phyloP scores from a whole-genome alignment of 257 asterid species.

The Nicotiana sylvestris region DNA sequence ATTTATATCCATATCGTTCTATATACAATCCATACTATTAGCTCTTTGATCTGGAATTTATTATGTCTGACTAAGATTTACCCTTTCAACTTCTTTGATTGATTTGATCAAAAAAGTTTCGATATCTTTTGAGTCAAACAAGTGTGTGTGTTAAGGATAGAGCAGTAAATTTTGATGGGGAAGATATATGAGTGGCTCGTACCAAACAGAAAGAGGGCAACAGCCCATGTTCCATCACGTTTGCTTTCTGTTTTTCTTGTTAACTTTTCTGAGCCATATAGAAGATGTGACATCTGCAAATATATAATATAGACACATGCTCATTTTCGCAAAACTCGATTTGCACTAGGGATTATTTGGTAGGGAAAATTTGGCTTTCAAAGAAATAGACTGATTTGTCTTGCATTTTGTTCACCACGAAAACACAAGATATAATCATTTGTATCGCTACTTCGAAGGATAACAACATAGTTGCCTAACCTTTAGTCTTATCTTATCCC shows the following conservation, averaged over 20 bases:
- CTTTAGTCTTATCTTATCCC: neutral
- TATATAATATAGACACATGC: no score
- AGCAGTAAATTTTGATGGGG: neutral
- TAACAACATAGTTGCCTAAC: neutral
- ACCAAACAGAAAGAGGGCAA: neutral
- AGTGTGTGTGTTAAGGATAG: neutral
- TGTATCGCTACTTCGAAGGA: neutral
- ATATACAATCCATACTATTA: no score
- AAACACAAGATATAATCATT: neutral
- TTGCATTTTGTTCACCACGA: neutral
- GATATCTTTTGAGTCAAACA: no score
- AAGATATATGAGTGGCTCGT: neutral
- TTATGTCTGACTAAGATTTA: no score
- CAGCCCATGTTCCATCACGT: neutral
- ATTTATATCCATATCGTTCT: no score
- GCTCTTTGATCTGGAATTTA: no score
- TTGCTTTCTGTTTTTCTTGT: no score
- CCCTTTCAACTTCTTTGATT: no score
- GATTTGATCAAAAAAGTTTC: no score
- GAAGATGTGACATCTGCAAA: neutral
- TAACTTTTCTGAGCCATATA: neutral
- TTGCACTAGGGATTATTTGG: neutral
- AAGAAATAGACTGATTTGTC: neutral
- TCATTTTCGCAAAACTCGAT: no score
- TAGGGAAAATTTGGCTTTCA: neutral